Evolutionary conservation across 1,139 yeast species (phyloP).

Genomic region (Debaryomyces nepalensis): DNA sequence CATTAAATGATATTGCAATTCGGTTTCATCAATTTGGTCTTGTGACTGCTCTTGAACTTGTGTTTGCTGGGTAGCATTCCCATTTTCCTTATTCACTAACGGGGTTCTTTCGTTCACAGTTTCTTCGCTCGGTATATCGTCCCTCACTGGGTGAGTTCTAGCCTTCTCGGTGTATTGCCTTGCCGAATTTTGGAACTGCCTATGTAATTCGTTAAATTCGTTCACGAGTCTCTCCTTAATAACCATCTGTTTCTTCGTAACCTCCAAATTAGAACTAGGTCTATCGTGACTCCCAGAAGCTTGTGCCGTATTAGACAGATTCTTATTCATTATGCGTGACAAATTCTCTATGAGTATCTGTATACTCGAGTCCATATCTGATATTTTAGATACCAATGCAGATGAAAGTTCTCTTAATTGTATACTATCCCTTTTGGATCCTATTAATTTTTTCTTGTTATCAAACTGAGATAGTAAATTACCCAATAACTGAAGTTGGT

Average conservation of each 20-base stretch:
- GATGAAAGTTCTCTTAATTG: constrained; percentile 48
- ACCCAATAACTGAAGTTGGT: constrained; percentile 54
- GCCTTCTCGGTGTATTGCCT: constrained; percentile 40
- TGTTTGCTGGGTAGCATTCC: constrained; percentile 31
- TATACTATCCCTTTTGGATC: constrained; percentile 56
- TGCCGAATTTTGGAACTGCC: constrained; percentile 36
- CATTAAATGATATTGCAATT: constrained; percentile 71
- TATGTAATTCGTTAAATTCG: constrained; percentile 44
- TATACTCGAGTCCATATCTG: constrained; percentile 40
- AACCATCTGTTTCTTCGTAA: constrained; percentile 44
- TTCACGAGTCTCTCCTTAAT: constrained; percentile 44
- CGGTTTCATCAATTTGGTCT: constrained; percentile 56
- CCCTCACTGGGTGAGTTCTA: constrained; percentile 26
- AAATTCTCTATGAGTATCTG: constrained; percentile 35
- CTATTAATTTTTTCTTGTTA: constrained; percentile 53
- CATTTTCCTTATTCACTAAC: constrained; percentile 23
- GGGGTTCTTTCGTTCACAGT: constrained; percentile 33
- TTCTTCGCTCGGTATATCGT: constrained; percentile 10
- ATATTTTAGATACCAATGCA: constrained; percentile 30
- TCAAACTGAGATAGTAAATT: constrained; percentile 54
- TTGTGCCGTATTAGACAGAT: constrained; percentile 20
- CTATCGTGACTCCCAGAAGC: constrained; percentile 14
- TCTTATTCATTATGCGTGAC: constrained; percentile 39
- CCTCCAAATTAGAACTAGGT: constrained; percentile 20
- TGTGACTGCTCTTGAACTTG: constrained; percentile 43